These are phyloP conservation scores for Pichia gijzeniarum DNA, from an alignment of 805 yeast species.

Conservation along the genomic window DNA sequence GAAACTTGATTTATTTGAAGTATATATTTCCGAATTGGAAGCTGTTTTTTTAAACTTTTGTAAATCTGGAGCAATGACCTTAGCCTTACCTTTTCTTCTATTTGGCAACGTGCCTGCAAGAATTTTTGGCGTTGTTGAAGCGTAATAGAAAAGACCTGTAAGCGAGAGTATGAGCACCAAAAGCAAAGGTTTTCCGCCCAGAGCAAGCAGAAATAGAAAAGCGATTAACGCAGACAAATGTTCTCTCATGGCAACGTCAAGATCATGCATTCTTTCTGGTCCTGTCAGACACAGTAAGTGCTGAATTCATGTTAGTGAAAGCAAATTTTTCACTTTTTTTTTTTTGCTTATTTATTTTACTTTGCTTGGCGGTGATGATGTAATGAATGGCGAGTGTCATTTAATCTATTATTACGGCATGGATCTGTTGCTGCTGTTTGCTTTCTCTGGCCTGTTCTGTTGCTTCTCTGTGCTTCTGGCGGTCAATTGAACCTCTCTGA, in stretches of 20 bases:
- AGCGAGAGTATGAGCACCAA: conserved; percentile 1
- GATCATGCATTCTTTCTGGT: too few relatives aligned
- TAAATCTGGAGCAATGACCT: conserved; percentile 6
- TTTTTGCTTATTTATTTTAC: too few relatives aligned
- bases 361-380: too few relatives aligned
- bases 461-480: too few relatives aligned
- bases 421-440: too few relatives aligned
- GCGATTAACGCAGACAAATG: background rate
- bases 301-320: too few relatives aligned
- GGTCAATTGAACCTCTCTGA: too few relatives aligned
- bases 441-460: too few relatives aligned
- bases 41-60: conserved; percentile 1
- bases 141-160: conserved; percentile 2
- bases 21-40: conserved; percentile 5
- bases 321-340: too few relatives aligned
- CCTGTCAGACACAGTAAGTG: too few relatives aligned
- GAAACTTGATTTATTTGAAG: conserved; percentile 24
- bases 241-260: conserved; percentile 3
- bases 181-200: conserved; percentile 6
- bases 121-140: background rate
- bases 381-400: too few relatives aligned
- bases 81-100: conserved; percentile 1
- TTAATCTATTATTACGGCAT: too few relatives aligned
- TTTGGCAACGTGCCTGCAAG: background rate
- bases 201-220: background rate